Evolutionary conservation across 179 eudicot species (phyloP).

Genomic region (Heliamphora pulchella): DNA sequence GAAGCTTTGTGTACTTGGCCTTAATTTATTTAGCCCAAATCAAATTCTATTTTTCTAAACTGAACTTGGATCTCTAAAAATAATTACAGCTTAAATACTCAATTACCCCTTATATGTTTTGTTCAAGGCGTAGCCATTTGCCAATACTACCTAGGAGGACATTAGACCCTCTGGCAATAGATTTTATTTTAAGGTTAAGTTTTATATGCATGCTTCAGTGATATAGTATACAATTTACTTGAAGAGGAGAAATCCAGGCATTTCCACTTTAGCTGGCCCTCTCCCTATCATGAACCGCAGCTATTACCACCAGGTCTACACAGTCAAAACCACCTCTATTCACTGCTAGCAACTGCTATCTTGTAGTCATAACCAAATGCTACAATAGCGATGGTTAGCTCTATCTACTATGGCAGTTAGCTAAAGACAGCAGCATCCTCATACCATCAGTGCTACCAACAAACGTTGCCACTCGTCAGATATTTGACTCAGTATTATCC

Average conservation of each 20-base stretch:
- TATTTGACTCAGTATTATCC: neutral
- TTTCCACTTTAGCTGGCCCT: neutral
- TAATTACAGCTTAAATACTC: too few relatives aligned
- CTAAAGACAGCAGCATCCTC: neutral
- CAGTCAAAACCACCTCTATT: neutral
- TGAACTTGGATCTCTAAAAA: too few relatives aligned
- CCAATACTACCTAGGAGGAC: too few relatives aligned
- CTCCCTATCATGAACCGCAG: neutral
- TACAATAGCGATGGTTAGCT: neutral
- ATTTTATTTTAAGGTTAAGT: neutral
- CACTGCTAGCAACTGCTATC: neutral
- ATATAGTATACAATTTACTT: too few relatives aligned
- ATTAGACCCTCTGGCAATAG: neutral
- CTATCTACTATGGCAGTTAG: neutral
- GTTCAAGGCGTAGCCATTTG: too few relatives aligned
- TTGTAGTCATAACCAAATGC: neutral
- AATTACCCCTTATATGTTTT: too few relatives aligned
- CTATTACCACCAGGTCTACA: neutral
- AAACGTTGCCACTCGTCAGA: neutral
- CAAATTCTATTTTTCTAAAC: too few relatives aligned
- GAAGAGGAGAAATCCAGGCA: too few relatives aligned
- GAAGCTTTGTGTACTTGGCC: too few relatives aligned
- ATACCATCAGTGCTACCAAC: neutral
- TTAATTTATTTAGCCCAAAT: too few relatives aligned
- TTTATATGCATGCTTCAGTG: too few relatives aligned